Base-by-base conservation (phyloP, 164 flowering plant genomes). In the Liquidambar formosana region DNA sequence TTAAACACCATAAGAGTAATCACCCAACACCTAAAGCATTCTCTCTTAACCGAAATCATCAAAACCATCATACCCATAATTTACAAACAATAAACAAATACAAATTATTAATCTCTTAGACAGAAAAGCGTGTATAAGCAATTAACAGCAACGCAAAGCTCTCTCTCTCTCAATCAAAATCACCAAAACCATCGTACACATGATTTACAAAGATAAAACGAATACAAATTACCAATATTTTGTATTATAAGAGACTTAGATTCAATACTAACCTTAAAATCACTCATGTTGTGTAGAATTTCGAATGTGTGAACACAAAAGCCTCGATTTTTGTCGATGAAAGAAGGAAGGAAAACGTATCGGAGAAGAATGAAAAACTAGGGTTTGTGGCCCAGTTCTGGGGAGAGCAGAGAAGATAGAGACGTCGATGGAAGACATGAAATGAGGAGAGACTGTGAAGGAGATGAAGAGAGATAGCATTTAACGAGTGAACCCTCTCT, bases 401-500 rank as follows among this genome's bases (percentile, higher is more conserved):
- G 26, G 61, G 54, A 75, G 74, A 67, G 64, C 65, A 58, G 65
- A 63, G 22, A 53, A 46, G 43, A 44, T 47, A 51, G 53, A 22
- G 66, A 22, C 45, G 67, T 28, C 49, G 73, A 76, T 56, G 47
- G 75, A 66, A 81, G 85, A 81, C 85, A 81, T 81, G 82, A 76
- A 79, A 76, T 3, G 66, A 62, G 62, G 43, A 64, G 72, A 66
- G 25, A 43, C 61, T 12, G 59, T 10, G 68, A 27, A 25, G 33
- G 33, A 45, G 53, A 8, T 49, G 49, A 51, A 33, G 44, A 51
- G 73, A 76, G 71, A 59, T 78, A 71, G 81, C 72, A 76, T 76
- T 71, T 63, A 74, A 56, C 56, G 19, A 60, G 12, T 59, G 23
- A 25, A 15, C 9, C 53, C 53, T 49, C 53, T 49, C 53, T 8